Evolutionary conservation across 2,329 filamentous ascomycete genomes (phyloP), one percentile per base, ranked within the genome.

Genomic region (Calonectria fujianensis): DNA sequence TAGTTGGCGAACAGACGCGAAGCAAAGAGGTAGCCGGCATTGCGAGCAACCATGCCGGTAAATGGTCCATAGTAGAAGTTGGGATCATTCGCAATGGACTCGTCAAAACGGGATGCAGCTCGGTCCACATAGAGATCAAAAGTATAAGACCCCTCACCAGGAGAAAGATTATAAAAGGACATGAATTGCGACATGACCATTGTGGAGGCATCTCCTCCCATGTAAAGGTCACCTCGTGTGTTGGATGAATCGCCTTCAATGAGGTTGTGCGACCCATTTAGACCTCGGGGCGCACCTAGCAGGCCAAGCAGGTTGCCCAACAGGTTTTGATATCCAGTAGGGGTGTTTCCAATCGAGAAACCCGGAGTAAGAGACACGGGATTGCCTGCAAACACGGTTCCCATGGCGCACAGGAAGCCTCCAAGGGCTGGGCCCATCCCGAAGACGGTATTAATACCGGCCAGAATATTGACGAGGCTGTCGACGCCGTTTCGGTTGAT

Each of bases 241-340:
- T 86, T 84, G 48, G 88, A 90, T 0, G 84, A 87, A 80, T 91
- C 90, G 0, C 86, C 83, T 81, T 91, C 90, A 75, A 90, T 88
- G 73, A 88, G 88, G 79, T 91, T 91, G 80, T 92, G 90, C 2
- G 87, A 87, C 27, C 87, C 87, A n/a, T 84, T 85, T 1, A 91
- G 83, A 6, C 77, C 77, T 20, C 85, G 84, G 0, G 87, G 87
- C 5, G 83, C 82, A 2, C 87, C 86, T 0, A 89, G 80, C 1
- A 89, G 81, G 5, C 87, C 87, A 8, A 85, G 72, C 0, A 87
- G 74, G 41, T 88, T 85, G 20, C 84, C 82, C 0, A 89, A 81
- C 2, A 88, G 81, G 66, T 88, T 88, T 64, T 85, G 83, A 16
- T 84, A 82, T 27, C 82, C 80, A 10, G 80, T 74, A 32, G 85